These are phyloP conservation scores for Umbelopsis sp. DNA, from an alignment of 192 early-diverging fungal genomes.

Conservation along the genomic window DNA sequence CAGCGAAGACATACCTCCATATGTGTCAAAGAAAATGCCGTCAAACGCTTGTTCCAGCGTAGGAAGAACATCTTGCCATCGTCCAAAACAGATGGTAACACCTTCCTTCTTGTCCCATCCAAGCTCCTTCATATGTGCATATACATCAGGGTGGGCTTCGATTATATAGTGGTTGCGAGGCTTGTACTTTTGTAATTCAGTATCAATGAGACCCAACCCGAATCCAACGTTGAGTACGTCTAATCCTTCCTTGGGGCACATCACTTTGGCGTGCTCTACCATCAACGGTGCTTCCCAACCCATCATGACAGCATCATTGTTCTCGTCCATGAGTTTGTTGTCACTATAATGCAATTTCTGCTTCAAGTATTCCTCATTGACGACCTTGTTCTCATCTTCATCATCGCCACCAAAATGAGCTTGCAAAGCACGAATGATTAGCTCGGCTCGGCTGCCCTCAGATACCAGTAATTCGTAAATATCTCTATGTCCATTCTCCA, in stretches of 20 bases:
- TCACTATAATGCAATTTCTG: conserved; percentile 83
- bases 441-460: conserved; percentile 85
- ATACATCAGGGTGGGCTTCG: conserved; percentile 98
- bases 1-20: conserved; percentile 52
- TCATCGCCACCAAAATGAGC: conserved; percentile 47
- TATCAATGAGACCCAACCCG: conserved; percentile 91
- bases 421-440: conserved; percentile 64
- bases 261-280: conserved; percentile 82
- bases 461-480: conserved; percentile 81
- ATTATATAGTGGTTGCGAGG: conserved; percentile 87
- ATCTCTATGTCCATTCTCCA: conserved; percentile 62
- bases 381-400: conserved; percentile 44
- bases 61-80: conserved; percentile 89
- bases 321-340: conserved; percentile 78
- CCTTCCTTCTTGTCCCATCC: conserved; percentile 88
- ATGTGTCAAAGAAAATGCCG: conserved; percentile 95
- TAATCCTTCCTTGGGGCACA: conserved; percentile 61
- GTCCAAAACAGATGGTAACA: conserved; percentile 85
- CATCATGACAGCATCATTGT: conserved; percentile 97
- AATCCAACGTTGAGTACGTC: conserved; percentile 81
- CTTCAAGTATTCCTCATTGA: conserved; percentile 80
- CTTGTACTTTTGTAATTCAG: conserved; percentile 70
- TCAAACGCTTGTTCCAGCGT: conserved; percentile 77
- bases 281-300: conserved; percentile 95
- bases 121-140: conserved; percentile 77